Conservation (phyloP, 148 eudicot genomes). For the Euryodendron excelsum region DNA sequence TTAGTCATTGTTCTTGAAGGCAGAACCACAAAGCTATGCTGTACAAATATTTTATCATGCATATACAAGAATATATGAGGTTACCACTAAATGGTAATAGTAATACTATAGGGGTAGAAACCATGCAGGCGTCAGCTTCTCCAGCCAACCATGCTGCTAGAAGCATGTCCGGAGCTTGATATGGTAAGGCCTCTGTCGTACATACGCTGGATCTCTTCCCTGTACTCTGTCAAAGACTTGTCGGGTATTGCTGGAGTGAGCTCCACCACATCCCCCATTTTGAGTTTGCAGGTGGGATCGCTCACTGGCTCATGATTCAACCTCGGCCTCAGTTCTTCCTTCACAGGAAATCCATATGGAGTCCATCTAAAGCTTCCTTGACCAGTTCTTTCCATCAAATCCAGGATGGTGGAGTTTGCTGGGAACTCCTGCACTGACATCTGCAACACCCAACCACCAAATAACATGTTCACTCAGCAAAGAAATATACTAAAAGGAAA, state of each 20-base stretch:
- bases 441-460: slow-evolving; percentile 36
- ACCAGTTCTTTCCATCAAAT: slow-evolving; percentile 60
- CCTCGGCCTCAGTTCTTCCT: slow-evolving; percentile 76
- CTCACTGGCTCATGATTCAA: slow-evolving; percentile 68
- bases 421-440: slow-evolving; percentile 96
- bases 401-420: slow-evolving; percentile 66
- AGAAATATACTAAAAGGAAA: no score
- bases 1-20: not conserved
- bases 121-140: slow-evolving; percentile 22
- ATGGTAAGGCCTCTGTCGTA: slow-evolving; percentile 54
- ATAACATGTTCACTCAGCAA: slow-evolving; percentile 3
- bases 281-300: slow-evolving; percentile 67
- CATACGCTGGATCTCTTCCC: slow-evolving; percentile 95
- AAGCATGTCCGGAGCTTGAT: slow-evolving; percentile 23
- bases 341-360: slow-evolving; percentile 58
- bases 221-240: slow-evolving; percentile 68
- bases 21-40: not conserved
- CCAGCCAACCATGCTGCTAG: slow-evolving; percentile 41
- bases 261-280: slow-evolving; percentile 93
- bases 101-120: not conserved
- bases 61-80: slow-evolving; percentile 6
- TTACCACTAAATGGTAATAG: not conserved
- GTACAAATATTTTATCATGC: not conserved
- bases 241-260: slow-evolving; percentile 76
- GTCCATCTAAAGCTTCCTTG: slow-evolving; percentile 61